phyloP scores from a whole-genome alignment of 2,329 filamentous ascomycete species.

The Botrytis medusae region DNA sequence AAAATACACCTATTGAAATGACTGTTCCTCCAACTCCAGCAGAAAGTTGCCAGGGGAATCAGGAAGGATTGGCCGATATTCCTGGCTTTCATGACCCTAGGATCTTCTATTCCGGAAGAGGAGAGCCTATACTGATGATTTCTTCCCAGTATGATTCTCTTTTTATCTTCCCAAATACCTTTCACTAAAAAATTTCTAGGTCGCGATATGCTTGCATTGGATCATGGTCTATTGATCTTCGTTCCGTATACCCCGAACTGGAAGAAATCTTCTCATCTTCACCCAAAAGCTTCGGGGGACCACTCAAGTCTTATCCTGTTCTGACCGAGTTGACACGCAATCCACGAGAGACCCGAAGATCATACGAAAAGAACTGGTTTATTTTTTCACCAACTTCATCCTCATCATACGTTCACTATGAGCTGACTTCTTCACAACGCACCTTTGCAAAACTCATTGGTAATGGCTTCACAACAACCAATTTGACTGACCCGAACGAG shows the following conservation, averaged over 20 bases:
- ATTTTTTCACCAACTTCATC: constrained; percentile 41
- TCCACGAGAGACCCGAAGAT: constrained; percentile 38
- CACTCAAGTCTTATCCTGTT: constrained; percentile 33
- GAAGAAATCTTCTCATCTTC: constrained; percentile 28
- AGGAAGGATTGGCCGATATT: constrained; percentile 41
- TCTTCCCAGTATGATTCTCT: constrained; percentile 39
- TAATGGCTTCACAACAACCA: constrained; percentile 31
- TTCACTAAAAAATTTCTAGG: constrained; percentile 26
- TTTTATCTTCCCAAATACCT: constrained; percentile 23
- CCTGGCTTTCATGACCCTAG: constrained; percentile 45
- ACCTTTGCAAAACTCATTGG: constrained; percentile 34
- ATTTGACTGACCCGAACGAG: constrained; percentile 29
- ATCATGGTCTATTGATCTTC: constrained; percentile 33
- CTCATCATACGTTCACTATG: constrained; percentile 43
- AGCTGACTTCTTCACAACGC: constrained; percentile 37
- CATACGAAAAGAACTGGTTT: constrained; percentile 46
- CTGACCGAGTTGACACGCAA: constrained; percentile 44
- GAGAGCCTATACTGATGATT: constrained; percentile 43
- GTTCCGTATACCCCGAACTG: constrained; percentile 28
- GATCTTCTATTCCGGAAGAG: constrained; percentile 44
- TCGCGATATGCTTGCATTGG: constrained; percentile 35
- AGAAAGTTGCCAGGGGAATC: constrained; percentile 40
- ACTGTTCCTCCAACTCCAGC: constrained; percentile 44
- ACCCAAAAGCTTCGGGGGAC: constrained; percentile 31
- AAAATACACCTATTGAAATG: constrained; percentile 37